phyloP scores from a whole-genome alignment of 176 grass and related monocot genomes.

The Eremochloa ophiuroides region DNA sequence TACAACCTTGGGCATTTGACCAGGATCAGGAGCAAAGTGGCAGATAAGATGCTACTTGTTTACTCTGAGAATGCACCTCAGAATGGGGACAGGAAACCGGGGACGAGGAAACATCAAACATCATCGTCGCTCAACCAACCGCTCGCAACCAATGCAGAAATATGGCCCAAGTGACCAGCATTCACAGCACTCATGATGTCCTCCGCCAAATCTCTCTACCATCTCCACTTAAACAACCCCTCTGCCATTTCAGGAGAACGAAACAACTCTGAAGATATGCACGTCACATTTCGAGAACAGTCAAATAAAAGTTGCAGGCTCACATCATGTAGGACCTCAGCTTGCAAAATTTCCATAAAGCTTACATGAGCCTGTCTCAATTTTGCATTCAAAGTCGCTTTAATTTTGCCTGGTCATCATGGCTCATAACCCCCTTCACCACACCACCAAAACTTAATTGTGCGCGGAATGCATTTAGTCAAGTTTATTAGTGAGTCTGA shows the following conservation, averaged over 20 bases:
- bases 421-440: not conserved
- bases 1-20: conserved; percentile 32
- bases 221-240: conserved; percentile 8
- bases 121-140: conserved; percentile 26
- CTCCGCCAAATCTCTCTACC: not conserved
- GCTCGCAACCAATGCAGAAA: conserved; percentile 17
- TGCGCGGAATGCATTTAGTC: not conserved
- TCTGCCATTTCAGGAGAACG: not conserved
- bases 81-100: conserved; percentile 7
- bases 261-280: not conserved
- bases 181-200: not conserved
- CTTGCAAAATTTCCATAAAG: not conserved
- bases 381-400: not conserved
- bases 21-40: conserved; percentile 12
- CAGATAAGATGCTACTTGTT: not conserved
- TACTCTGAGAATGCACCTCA: conserved; percentile 16
- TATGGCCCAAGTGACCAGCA: not conserved
- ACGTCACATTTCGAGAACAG: not conserved
- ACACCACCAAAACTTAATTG: not conserved
- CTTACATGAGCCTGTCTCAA: not conserved
- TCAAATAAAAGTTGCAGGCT: not conserved
- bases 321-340: not conserved
- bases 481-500: conserved; percentile 36
- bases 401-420: not conserved
- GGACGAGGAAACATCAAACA: conserved; percentile 29